Evolutionary conservation across 148 eudicot genomes (phyloP).

Genomic region (Oxyria digyna): DNA sequence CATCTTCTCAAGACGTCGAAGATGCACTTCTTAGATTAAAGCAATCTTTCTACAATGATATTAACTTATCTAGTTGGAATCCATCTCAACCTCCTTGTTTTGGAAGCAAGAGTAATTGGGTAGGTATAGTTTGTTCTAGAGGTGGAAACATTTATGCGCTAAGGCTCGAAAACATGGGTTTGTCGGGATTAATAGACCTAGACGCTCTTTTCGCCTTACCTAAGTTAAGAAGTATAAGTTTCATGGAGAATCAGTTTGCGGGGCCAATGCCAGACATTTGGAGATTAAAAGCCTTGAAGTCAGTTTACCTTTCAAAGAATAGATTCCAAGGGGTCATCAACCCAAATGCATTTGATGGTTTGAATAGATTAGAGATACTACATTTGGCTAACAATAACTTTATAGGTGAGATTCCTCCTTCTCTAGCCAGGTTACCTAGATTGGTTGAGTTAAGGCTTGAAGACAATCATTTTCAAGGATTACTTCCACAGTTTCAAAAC

Average conservation of each 20-base stretch:
- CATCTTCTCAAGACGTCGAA: neutral
- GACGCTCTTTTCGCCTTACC: slow-evolving; percentile 15
- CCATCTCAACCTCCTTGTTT: slow-evolving; percentile 21
- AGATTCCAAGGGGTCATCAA: slow-evolving; percentile 29
- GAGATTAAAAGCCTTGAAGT: slow-evolving; percentile 12
- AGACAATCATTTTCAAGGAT: slow-evolving; percentile 20
- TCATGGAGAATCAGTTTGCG: slow-evolving; percentile 26
- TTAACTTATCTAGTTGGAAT: slow-evolving; percentile 24
- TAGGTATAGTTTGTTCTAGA: slow-evolving; percentile 22
- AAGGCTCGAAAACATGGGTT: slow-evolving; percentile 30
- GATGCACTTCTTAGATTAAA: slow-evolving; percentile 21
- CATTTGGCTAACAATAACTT: slow-evolving; percentile 29
- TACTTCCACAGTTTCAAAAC: neutral
- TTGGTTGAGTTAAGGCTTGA: slow-evolving; percentile 28
- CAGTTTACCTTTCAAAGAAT: slow-evolving; percentile 29
- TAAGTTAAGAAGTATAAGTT: slow-evolving; percentile 20
- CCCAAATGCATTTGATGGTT: slow-evolving; percentile 20
- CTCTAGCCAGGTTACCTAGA: slow-evolving; percentile 23
- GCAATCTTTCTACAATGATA: slow-evolving; percentile 13
- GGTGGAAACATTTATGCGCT: slow-evolving; percentile 28
- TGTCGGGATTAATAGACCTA: slow-evolving; percentile 21
- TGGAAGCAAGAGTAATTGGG: slow-evolving; percentile 26
- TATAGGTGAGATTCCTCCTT: slow-evolving; percentile 25
- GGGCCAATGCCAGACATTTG: slow-evolving; percentile 25
- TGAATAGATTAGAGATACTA: slow-evolving; percentile 26